phyloP scores from a whole-genome alignment of 75 land plant genomes.

The Pinus albicaulis region DNA sequence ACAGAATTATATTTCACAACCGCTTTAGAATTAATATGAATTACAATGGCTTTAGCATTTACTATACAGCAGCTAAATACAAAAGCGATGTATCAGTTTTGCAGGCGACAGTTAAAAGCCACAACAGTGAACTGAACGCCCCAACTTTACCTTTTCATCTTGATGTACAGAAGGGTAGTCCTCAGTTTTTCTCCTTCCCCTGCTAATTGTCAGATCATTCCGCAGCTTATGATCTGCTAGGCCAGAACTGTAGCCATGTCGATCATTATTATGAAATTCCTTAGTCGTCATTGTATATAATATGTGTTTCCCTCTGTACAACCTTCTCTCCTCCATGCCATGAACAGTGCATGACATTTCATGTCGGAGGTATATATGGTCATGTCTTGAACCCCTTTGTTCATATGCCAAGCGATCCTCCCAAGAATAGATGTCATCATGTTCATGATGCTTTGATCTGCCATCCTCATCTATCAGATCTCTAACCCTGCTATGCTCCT shows the following conservation, averaged over 20 bases:
- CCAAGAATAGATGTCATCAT: slow-evolving; percentile 28
- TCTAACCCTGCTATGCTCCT: slow-evolving; percentile 24
- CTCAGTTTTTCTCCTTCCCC: slow-evolving; percentile 4
- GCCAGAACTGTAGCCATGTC: neutral
- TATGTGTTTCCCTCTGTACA: slow-evolving; percentile 25
- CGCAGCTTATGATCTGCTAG: neutral
- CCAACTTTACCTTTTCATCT: slow-evolving; percentile 4
- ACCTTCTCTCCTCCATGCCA: slow-evolving; percentile 19
- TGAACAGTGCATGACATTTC: slow-evolving; percentile 20
- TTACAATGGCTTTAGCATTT: neutral
- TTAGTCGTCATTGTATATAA: neutral
- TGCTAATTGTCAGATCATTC: neutral
- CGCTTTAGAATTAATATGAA: neutral
- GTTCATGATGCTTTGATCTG: slow-evolving; percentile 24
- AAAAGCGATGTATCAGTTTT: neutral
- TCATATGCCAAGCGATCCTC: slow-evolving; percentile 28
- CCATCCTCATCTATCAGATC: slow-evolving; percentile 28
- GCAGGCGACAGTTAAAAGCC: neutral
- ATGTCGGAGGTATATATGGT: slow-evolving; percentile 22
- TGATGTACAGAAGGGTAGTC: neutral
- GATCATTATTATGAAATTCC: neutral
- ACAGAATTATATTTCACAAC: neutral
- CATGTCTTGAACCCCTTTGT: slow-evolving; percentile 37
- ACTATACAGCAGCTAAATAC: slow-evolving; percentile 2
- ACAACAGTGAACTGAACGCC: neutral